Evolutionary conservation across 2,329 filamentous ascomycete species (phyloP), one percentile per base, ranked within the genome.

Genomic region (Eurotiales sp.): DNA sequence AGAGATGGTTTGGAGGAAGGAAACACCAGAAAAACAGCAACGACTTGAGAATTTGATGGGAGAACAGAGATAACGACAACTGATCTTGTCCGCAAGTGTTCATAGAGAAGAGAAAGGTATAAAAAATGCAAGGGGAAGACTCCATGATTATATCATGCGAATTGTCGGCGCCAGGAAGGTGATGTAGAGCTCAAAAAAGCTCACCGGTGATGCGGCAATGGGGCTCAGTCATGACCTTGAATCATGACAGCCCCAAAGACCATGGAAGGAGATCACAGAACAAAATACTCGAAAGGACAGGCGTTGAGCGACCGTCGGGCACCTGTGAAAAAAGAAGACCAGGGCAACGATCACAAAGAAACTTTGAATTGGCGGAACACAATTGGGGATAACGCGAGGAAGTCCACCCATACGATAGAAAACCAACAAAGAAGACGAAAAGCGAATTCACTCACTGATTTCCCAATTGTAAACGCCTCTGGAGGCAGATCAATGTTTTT

Each of bases 401-500:
- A 10, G 8, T 8, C 15, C 15, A 21, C 15, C 8, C 34, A 8
- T 10, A 11, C 11, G 8, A 37, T 21, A 10, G 15, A 15, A 19
- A 36, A 21, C 2, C 30, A 37, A 37, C 14, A 3, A 46, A 12
- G 17, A 44, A 8, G 21, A 46, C 34, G 21, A 37, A 17, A 17
- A 40, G 17, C 39, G 17, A 36, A 40, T n/a, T 21, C 11, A 48
- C 51, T 32, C 32, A 49, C 45, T 14, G 22, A n/a, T 15, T 47
- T 47, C 37, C 40, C 46, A 14, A 52, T 17, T 3, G 37, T 23
- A 36, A 48, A 52, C 7, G 50, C 50, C 23, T 48, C 50, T 11
- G 50, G 50, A 37, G 50, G 50, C 40, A 53, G 19, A 27, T 53
- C 51, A 8, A 53, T 17, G 21, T 53, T 53, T n/a, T 48, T 48